Percentiles rank a stretch among this genome's conserved stretches.
phyloP scores from a whole-genome alignment of 306 rosid genomes.

The Mimosa bimucronata region DNA sequence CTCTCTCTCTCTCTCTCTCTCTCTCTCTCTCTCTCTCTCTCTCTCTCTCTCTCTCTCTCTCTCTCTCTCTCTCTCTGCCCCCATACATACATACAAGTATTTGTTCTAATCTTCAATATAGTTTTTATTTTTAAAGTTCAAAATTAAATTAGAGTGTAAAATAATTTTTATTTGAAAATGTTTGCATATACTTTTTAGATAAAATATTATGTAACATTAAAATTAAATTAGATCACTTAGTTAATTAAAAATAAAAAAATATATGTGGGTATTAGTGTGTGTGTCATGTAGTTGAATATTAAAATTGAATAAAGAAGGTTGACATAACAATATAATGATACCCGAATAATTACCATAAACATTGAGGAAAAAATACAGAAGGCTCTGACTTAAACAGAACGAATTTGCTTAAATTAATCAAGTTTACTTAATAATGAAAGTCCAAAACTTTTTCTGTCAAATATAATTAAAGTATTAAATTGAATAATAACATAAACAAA shows the following conservation, averaged over 20 bases:
- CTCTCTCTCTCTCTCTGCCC: too few relatives aligned
- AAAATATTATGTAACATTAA: background rate
- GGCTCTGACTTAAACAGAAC: slow-evolving; percentile 34
- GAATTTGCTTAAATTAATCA: slow-evolving; percentile 15
- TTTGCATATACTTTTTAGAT: background rate
- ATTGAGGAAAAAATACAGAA: slow-evolving; percentile 1
- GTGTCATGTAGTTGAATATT: slow-evolving; percentile 18
- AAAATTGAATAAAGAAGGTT: slow-evolving; percentile 36
- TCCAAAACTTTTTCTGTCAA: slow-evolving; percentile 46
- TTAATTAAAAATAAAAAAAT: background rate
- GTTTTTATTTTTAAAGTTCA: background rate
- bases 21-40: too few relatives aligned
- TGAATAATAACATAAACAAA: slow-evolving; percentile 15
- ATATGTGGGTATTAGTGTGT: background rate
- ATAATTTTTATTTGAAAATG: background rate
- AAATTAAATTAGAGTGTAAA: background rate
- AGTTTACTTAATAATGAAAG: slow-evolving; percentile 36
- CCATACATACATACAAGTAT: too few relatives aligned
- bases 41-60: too few relatives aligned
- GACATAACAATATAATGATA: slow-evolving; percentile 53
- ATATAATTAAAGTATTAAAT: slow-evolving; percentile 7
- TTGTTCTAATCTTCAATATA: background rate
- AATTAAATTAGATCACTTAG: background rate
- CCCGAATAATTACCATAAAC: slow-evolving; percentile 43
- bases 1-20: too few relatives aligned